phyloP scores from a whole-genome alignment of 2,329 filamentous ascomycete genomes.

The Tricladium varicosporioides region DNA sequence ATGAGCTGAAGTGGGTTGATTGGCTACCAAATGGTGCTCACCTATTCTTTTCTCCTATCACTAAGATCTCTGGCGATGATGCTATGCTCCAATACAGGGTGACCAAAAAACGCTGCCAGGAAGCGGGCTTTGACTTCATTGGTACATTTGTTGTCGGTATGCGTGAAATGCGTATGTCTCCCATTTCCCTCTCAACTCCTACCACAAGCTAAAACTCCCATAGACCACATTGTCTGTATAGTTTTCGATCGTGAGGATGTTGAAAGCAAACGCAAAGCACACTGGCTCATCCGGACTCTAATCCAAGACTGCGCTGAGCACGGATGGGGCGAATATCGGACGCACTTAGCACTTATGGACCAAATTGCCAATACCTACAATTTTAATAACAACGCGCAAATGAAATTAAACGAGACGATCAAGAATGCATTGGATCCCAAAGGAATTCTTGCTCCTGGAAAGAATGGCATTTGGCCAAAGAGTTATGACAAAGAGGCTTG shows the following conservation, averaged over 20 bases:
- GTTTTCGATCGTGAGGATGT: conserved; percentile 47
- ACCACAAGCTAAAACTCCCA: too few relatives aligned
- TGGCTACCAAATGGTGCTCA: conserved; percentile 52
- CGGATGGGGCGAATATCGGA: conserved; percentile 45
- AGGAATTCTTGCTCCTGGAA: conserved; percentile 45
- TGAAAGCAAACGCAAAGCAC: conserved; percentile 34
- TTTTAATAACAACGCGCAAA: conserved; percentile 40
- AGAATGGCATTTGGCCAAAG: conserved; percentile 36
- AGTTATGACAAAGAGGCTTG: not conserved
- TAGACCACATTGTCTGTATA: conserved; percentile 53
- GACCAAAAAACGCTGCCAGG: conserved; percentile 43
- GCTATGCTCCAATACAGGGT: conserved; percentile 47
- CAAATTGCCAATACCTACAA: conserved; percentile 43
- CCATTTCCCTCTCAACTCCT: too few relatives aligned
- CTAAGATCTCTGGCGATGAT: conserved; percentile 33
- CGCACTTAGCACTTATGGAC: conserved; percentile 44
- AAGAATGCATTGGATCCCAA: conserved; percentile 48
- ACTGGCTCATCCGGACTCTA: conserved; percentile 38
- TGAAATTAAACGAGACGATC: conserved; percentile 43
- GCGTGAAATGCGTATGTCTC: conserved; percentile 49
- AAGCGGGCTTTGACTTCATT: conserved; percentile 49
- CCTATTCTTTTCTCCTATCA: conserved; percentile 45
- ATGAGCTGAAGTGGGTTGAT: conserved; percentile 42
- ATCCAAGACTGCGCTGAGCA: conserved; percentile 39
- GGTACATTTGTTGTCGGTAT: conserved; percentile 47